Evolutionary conservation across 2,329 filamentous ascomycete species (phyloP), one percentile per base, ranked within the genome.

Genomic region (Neofusicoccum ribis): DNA sequence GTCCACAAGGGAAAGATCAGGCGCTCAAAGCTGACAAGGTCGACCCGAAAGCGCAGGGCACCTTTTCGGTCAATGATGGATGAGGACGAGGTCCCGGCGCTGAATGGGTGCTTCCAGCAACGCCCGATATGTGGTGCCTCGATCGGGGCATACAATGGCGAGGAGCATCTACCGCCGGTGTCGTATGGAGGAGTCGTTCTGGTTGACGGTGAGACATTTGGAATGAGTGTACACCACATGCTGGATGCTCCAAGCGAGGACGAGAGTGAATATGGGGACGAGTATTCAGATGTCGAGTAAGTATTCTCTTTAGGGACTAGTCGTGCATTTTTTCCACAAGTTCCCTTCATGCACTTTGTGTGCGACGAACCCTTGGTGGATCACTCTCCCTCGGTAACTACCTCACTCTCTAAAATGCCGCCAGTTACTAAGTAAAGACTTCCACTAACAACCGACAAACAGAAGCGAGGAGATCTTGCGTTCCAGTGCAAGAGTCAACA

Each of bases 191-290:
- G 94, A 8, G 84, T 97, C 3, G 88, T 98, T 46, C 81, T 95
- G 37, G 88, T 98, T 1, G 93, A 98, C 73, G 88, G 91, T 64
- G 88, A 90, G 75, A 87, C 91, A 0, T 95, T 93, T 72, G 94
- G 94, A 12, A 95, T 98, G 91, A 97, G 92, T 23, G 94, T 98
- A 0, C 94, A 98, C 73, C 94, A 98, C 76, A 94, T 98, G 88
- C 86, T 98, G 2, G 94, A 97, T 71, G 79, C 81, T 12, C 81
- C 85, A 11, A 85, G 84, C 65, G 83, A 85, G 11, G 77, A 81
- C 50, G 83, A 85, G 49, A 84, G 86, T 43, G 79, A 77, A 3
- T 79, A 81, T 4, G 74, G 73, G 1, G 62, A 64, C 23, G 63
- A 39, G 3, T 49, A 60, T 39, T 58, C 51, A 41, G 63, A 64